phyloP scores from a whole-genome alignment of 257 asterid genomes.

The Linderniella brevidens region DNA sequence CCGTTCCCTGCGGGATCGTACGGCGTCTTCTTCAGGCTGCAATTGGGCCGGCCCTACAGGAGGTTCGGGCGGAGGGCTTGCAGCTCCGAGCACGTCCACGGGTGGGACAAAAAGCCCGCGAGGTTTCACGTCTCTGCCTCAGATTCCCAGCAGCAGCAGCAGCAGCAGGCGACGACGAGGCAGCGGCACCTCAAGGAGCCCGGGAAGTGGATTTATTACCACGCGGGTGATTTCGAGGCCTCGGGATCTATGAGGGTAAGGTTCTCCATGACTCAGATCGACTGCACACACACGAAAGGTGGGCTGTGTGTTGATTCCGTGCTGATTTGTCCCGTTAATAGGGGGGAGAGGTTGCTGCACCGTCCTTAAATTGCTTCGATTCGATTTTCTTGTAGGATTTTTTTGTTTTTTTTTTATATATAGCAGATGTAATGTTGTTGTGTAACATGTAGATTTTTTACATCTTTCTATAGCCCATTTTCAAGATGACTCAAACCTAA shows the following conservation, averaged over 20 bases:
- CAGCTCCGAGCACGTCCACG: neutral
- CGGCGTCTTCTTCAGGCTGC: conserved; percentile 3
- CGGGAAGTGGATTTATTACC: conserved; percentile 8
- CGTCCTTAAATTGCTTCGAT: too few relatives aligned
- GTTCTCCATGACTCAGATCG: conserved; percentile 50
- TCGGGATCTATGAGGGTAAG: conserved; percentile 15
- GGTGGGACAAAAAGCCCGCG: conserved; percentile 7
- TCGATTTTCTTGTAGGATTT: too few relatives aligned
- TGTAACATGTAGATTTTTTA: too few relatives aligned
- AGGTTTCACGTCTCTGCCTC: neutral
- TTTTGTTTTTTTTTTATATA: too few relatives aligned
- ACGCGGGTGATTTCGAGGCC: conserved; percentile 30
- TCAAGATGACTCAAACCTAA: too few relatives aligned
- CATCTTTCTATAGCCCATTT: too few relatives aligned
- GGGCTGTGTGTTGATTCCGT: conserved; percentile 17
- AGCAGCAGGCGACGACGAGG: neutral
- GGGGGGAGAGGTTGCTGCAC: too few relatives aligned
- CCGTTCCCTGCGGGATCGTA: neutral
- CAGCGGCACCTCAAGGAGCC: neutral
- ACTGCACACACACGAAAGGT: conserved; percentile 51
- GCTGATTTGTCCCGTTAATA: neutral
- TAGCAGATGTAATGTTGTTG: too few relatives aligned
- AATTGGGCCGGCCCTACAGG: neutral
- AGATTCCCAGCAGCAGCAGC: neutral
- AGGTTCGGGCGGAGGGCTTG: neutral